Evolutionary conservation across 768 basidiomycete species (phyloP), one percentile per base, ranked within the genome.

Genomic region (Mycena leptocephala): DNA sequence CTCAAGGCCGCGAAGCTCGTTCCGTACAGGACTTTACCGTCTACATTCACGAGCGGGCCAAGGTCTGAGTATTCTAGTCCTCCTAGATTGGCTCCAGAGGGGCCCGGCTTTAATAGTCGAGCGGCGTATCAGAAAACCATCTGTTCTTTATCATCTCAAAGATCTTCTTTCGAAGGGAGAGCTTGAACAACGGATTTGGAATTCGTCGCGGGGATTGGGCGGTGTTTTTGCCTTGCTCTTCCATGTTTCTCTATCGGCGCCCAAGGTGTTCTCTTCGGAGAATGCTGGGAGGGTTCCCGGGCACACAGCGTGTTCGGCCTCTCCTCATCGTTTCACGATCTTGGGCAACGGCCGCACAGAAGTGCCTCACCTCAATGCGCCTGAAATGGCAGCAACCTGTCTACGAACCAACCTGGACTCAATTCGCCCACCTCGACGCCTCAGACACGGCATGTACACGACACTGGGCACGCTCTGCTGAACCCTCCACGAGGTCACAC

Each of bases 41-140:
- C 81, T 80, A 76, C 74, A 70, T 77, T 93, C 84, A 88, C 92
- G 92, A 94, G 92, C 93, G 92, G 94, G 93, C 90, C 88, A 94
- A 94, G 93, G 93, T 94, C 93, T 93, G 93, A 94, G 93, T 84
- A 90, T 92, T 91, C 81, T 74, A 90, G 85, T 91, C 91, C 90
- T 89, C 89, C 88, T 88, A 71, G 90, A 91, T 89, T 79, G 92
- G 85, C 89, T 86, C 90, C 91, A 88, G 91, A 90, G 79, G 93
- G 87, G 89, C 84, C 91, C 86, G 85, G 89, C 85, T 85, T 84
- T 89, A 89, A 93, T 80, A 79, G 86, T 87, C 86, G 86, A 90
- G 89, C 89, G 88, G 84, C 91, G 89, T 90, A 94, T 92, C 92
- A 93, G 93, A 93, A 90, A 94, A 84, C 76, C 86, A 85, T 85